Base-by-base conservation (phyloP, 306 rosid species). In the Medicago lupulina region DNA sequence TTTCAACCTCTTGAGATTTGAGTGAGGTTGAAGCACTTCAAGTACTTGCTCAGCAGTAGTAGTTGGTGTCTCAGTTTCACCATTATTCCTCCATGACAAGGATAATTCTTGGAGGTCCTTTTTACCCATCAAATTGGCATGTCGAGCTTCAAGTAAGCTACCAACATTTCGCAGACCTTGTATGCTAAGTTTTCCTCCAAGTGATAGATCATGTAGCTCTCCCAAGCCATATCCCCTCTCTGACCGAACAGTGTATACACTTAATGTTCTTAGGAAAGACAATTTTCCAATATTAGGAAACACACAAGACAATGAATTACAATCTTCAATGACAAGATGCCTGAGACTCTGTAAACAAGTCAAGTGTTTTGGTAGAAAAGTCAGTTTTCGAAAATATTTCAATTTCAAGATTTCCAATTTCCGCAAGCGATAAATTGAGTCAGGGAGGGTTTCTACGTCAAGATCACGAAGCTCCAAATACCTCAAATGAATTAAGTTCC, bases 371-470 rank as follows among this genome's bases (percentile, higher is more conserved):
- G 76, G 76, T 14, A 72, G 19, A 39, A 19, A 38, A 6, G 1
- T 9, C 16, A 50, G 31, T 5, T 31, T 14, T 7, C 0, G 0
- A 34, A 11, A 51, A n/a, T 1, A 0, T 15, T 3, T 39, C 39
- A 72, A 38, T 18, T 72, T 72, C 54, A 72, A 55, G 19, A 40
- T 14, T 72, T 72, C 53, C 53, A 72, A 72, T 19, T 55, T 38
- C 1, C 4, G 19, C 23, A 72, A 21, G 53, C 19, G 17, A 12
- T 13, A 55, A 14, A 55, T 55, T 12, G 54, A 39, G 13, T 57
- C n/a, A 9, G 36, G 63, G 7, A 71, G 1, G 14, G 14, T 38
- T 54, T 54, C 6, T 55, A 39, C 18, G 1, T 13, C n/a, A 46
- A 12, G 2, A 9, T 6, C 31, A 23, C 8, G 3, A 15, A 70